These are phyloP conservation scores for Orobanche coerulescens DNA, from an alignment of 257 asterid genomes.

Conservation along the genomic window DNA sequence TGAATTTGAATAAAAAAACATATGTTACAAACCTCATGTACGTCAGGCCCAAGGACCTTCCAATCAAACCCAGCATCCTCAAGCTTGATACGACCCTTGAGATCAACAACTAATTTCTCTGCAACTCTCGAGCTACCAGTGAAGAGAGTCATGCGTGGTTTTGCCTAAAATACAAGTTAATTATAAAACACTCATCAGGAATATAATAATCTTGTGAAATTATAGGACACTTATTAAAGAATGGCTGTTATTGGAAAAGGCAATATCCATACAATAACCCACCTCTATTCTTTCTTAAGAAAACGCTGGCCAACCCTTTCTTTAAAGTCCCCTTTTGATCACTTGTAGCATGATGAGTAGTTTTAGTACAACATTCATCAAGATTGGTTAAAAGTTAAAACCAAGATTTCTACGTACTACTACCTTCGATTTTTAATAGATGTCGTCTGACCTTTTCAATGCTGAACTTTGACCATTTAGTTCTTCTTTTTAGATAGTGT, in stretches of 20 bases:
- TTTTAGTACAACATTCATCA: too few species aligned
- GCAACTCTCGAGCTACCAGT: constrained; percentile 94
- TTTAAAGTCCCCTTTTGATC: too few species aligned
- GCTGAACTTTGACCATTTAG: too few species aligned
- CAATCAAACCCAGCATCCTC: constrained; percentile 99
- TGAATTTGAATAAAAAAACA: not conserved
- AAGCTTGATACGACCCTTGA: constrained; percentile 68
- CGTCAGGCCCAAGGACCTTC: constrained; percentile 98
- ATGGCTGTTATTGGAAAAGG: not conserved
- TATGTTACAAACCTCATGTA: constrained; percentile 49
- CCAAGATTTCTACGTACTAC: too few species aligned
- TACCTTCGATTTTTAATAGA: too few species aligned
- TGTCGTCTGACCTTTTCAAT: too few species aligned
- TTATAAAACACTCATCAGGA: not conserved
- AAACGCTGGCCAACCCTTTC: too few species aligned
- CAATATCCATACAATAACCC: not conserved
- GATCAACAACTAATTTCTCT: constrained; percentile 77
- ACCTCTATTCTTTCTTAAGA: not conserved
- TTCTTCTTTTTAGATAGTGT: too few species aligned
- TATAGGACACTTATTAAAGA: not conserved
- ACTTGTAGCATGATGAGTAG: too few species aligned
- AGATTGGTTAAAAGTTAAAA: too few species aligned
- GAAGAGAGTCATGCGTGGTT: constrained; percentile 95
- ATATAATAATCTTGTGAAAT: not conserved
- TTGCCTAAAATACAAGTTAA: constrained; percentile 43